phyloP scores from a whole-genome alignment of 1,139 yeast species.

The Lodderomyces parapsilosis region DNA sequence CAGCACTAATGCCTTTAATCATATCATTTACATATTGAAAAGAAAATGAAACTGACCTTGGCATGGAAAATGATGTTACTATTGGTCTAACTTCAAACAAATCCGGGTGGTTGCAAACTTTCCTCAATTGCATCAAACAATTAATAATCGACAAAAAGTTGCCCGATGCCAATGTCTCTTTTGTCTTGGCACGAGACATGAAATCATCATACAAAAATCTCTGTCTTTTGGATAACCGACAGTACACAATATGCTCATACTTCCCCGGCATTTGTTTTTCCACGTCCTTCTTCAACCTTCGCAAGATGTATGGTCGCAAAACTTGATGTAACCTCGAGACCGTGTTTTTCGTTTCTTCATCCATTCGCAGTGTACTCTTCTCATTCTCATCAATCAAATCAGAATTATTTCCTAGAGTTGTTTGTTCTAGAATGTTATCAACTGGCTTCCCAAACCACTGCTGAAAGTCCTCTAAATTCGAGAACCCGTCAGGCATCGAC shows the following conservation, averaged over 20 bases:
- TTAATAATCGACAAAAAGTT: constrained; percentile 93
- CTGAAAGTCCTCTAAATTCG: constrained; percentile 91
- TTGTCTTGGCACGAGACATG: constrained; percentile 95
- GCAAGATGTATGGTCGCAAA: constrained; percentile 82
- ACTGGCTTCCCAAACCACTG: constrained; percentile 99
- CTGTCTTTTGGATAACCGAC: constrained; percentile 90
- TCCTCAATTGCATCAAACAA: constrained; percentile 95
- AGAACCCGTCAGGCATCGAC: constrained; percentile 93
- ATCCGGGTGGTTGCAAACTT: constrained; percentile 97
- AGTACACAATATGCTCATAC: constrained; percentile 90
- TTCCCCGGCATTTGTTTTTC: constrained; percentile 99
- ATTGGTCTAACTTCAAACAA: constrained; percentile 94
- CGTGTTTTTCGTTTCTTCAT: constrained; percentile 76
- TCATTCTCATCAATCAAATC: constrained; percentile 46
- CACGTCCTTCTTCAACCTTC: constrained; percentile 93
- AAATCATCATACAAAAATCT: constrained; percentile 92
- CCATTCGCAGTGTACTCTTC: constrained; percentile 37
- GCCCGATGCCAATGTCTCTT: constrained; percentile 90
- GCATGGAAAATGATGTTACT: constrained; percentile 81
- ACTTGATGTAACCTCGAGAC: constrained; percentile 91
- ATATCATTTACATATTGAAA: constrained; percentile 45
- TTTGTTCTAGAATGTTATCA: constrained; percentile 77
- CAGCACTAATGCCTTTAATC: constrained; percentile 34
- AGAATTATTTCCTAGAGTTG: constrained; percentile 56
- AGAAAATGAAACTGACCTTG: constrained; percentile 56